Conservation (phyloP, 2,329 filamentous ascomycete species). For the Fusarium sambucinum region DNA sequence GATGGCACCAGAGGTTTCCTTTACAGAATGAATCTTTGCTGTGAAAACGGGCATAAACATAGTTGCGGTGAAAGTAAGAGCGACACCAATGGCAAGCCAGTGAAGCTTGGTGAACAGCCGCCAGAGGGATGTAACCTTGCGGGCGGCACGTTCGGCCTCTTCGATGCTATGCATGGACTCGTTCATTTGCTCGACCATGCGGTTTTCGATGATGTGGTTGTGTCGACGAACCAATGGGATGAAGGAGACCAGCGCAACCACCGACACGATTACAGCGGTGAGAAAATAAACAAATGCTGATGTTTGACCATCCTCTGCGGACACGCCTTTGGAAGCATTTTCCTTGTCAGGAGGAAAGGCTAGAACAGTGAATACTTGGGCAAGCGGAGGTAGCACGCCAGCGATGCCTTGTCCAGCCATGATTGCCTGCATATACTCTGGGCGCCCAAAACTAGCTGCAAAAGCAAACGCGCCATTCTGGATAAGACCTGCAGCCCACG, state of each 20-base stretch:
- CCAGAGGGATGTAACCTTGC: conserved; percentile 67
- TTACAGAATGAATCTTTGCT: conserved; percentile 67
- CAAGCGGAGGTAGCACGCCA: conserved; percentile 87
- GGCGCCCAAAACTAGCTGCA: conserved; percentile 83
- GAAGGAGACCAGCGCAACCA: conserved; percentile 78
- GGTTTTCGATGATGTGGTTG: conserved; percentile 63
- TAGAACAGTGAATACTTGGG: conserved; percentile 87
- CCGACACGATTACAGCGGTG: conserved; percentile 83
- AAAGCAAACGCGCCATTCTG: conserved; percentile 97
- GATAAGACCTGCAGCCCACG: conserved; percentile 83
- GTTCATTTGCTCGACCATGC: conserved; percentile 62
- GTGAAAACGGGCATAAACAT: conserved; percentile 99
- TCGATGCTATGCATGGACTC: conserved; percentile 64
- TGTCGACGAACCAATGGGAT: conserved; percentile 76
- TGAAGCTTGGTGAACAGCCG: conserved; percentile 81
- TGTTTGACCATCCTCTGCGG: conserved; percentile 49
- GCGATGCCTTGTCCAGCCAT: conserved; percentile 96
- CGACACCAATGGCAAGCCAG: conserved; percentile 82
- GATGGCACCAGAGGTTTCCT: conserved; percentile 61
- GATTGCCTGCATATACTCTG: conserved; percentile 94
- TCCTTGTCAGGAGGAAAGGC: conserved; percentile 58
- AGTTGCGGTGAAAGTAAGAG: conserved; percentile 82
- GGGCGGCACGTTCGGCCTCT: conserved; percentile 64
- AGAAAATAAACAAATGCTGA: conserved; percentile 93
- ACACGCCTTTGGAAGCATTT: conserved; percentile 38